These are phyloP conservation scores for Tremellales sp. DNA, from an alignment of 1,284 basidiomycete species.

Conservation along the genomic window DNA sequence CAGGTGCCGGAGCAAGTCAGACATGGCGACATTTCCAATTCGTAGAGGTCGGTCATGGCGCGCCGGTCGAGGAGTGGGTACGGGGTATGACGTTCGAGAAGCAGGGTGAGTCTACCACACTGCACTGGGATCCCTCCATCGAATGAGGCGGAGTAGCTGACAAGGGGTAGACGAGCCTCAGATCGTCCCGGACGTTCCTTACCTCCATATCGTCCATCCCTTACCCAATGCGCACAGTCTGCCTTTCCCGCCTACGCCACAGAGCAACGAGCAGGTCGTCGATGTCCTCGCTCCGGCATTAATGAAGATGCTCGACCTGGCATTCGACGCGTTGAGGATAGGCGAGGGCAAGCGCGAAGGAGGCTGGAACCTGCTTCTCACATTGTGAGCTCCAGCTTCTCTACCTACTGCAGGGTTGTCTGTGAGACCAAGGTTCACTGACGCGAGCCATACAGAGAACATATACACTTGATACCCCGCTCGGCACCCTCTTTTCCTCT, in stretches of 20 bases:
- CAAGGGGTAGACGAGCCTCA: slow-evolving; percentile 62
- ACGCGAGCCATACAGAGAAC: slow-evolving; percentile 52
- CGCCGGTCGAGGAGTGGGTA: slow-evolving; percentile 69
- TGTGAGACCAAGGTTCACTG: neutral
- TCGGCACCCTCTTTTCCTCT: slow-evolving; percentile 43
- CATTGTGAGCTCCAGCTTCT: slow-evolving; percentile 49
- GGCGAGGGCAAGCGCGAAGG: slow-evolving; percentile 32
- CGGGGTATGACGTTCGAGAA: slow-evolving; percentile 58
- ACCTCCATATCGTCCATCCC: slow-evolving; percentile 68
- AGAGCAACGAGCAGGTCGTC: slow-evolving; percentile 51
- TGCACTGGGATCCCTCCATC: neutral
- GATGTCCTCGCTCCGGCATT: slow-evolving; percentile 61
- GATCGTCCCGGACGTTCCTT: slow-evolving; percentile 62
- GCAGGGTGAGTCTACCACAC: slow-evolving; percentile 50
- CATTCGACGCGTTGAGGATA: slow-evolving; percentile 59
- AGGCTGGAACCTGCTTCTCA: slow-evolving; percentile 74
- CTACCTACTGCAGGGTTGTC: neutral
- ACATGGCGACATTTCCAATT: slow-evolving; percentile 83
- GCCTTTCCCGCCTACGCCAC: slow-evolving; percentile 51
- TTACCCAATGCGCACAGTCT: slow-evolving; percentile 50
- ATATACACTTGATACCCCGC: slow-evolving; percentile 77
- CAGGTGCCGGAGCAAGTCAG: slow-evolving; percentile 78
- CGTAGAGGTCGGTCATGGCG: slow-evolving; percentile 61
- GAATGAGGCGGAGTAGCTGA: neutral
- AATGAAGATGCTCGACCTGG: slow-evolving; percentile 70